Conservation (phyloP, 441 rosid species). For the Bocquillonia castaneifolia region DNA sequence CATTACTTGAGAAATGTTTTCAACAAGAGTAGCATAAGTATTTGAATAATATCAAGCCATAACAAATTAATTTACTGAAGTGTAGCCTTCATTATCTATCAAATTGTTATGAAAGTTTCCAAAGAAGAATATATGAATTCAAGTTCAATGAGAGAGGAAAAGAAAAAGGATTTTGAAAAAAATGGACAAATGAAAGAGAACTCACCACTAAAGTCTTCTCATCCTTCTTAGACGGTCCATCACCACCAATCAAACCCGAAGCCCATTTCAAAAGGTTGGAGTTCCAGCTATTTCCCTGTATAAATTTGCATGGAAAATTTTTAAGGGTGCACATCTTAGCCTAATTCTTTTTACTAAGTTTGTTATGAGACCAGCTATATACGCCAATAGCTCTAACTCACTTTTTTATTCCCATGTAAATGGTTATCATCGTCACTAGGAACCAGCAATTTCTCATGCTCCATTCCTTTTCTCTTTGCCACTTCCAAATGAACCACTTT, state of each 20-base stretch:
- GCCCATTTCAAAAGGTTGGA: constrained; percentile 95
- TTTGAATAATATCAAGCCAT: no score
- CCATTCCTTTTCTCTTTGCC: constrained; percentile 85
- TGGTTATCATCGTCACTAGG: constrained; percentile 54
- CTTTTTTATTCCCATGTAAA: constrained; percentile 45
- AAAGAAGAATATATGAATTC: not conserved
- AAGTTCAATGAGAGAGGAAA: not conserved
- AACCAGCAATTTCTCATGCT: constrained; percentile 79
- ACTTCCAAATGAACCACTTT: constrained; percentile 95
- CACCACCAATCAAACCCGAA: constrained; percentile 76
- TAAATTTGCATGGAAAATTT: constrained; percentile 21
- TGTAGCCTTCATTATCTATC: no score
- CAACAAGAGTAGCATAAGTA: no score
- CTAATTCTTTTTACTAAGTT: not conserved
- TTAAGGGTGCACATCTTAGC: constrained; percentile 15
- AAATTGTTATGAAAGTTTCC: not conserved
- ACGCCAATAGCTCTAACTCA: constrained; percentile 30
- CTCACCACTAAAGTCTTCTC: constrained; percentile 38
- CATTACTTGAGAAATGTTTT: not conserved
- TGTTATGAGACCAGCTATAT: constrained; percentile 11
- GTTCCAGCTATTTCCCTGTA: constrained; percentile 73
- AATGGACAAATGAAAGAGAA: constrained; percentile 13
- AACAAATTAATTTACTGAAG: no score
- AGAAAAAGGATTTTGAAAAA: not conserved
- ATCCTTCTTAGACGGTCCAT: constrained; percentile 51